Percentiles rank a stretch among this genome's conserved stretches.
Conservation (phyloP, 257 asterid species). For the Solanum pimpinellifolium region DNA sequence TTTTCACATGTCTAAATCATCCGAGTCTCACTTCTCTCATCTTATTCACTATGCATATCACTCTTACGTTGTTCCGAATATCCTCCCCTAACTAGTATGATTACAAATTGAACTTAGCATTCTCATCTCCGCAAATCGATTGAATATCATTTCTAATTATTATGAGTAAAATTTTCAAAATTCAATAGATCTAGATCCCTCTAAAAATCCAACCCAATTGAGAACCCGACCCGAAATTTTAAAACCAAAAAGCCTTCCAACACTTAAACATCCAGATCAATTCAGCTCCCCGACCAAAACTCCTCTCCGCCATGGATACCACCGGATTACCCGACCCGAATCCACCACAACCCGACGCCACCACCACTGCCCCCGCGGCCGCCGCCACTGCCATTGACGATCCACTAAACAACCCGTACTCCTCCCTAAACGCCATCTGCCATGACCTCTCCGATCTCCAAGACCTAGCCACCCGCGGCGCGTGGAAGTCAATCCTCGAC, state of each 20-base stretch:
- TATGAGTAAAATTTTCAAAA: background rate
- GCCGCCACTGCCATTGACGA: slow-evolving; percentile 14
- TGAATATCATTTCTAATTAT: too few species aligned
- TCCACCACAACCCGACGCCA: background rate
- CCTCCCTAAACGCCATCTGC: slow-evolving; percentile 64
- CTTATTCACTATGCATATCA: background rate
- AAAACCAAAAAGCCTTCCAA: background rate
- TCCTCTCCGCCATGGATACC: background rate
- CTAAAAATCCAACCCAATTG: background rate
- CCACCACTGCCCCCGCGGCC: background rate
- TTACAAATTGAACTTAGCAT: too few species aligned
- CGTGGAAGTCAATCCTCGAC: slow-evolving; percentile 86
- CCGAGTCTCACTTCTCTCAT: too few species aligned
- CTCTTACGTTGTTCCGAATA: accelerated
- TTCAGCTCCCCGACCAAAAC: background rate
- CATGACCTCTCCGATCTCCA: slow-evolving; percentile 63
- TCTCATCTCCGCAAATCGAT: too few species aligned
- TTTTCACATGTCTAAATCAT: background rate
- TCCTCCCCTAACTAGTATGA: background rate
- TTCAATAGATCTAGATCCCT: background rate
- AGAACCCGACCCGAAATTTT: background rate
- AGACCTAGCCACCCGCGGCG: slow-evolving; percentile 89
- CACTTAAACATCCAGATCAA: background rate
- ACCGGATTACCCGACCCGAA: slow-evolving; percentile 5
- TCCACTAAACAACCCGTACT: slow-evolving; percentile 47